Evolutionary conservation across 495 filamentous ascomycete genomes (phyloP).

Genomic region (Hypoxylon intermedium): DNA sequence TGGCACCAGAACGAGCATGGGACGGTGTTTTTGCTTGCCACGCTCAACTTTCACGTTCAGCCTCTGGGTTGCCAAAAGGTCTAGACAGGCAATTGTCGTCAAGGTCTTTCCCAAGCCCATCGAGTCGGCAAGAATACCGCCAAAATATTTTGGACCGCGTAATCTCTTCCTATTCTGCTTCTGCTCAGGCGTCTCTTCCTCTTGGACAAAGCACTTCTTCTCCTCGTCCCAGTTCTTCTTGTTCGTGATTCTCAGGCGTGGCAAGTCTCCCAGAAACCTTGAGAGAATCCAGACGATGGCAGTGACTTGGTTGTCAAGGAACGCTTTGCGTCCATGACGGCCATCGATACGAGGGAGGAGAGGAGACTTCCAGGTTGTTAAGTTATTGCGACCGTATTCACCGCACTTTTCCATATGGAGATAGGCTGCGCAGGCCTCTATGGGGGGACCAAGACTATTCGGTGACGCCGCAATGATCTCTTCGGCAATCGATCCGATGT

Average conservation of each 20-base stretch:
- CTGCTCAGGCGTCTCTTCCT: background rate
- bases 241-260: constrained; percentile 14
- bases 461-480: constrained; percentile 24
- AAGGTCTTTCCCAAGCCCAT: constrained; percentile 96
- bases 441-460: constrained; percentile 36
- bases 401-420: constrained; percentile 35
- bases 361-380: constrained; percentile 29
- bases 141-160: constrained; percentile 46
- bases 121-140: constrained; percentile 88
- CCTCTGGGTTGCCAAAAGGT: constrained; percentile 30
- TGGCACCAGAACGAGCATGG: constrained; percentile 32
- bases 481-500: constrained; percentile 11
- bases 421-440: constrained; percentile 28
- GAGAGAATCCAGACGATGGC: constrained; percentile 39
- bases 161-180: constrained; percentile 15
- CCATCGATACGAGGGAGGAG: constrained; percentile 29
- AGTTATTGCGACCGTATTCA: constrained; percentile 29
- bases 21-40: constrained; percentile 17
- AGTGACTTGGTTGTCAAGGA: constrained; percentile 37
- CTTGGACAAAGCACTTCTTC: background rate
- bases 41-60: constrained; percentile 11
- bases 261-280: constrained; percentile 31
- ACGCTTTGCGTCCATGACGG: constrained; percentile 18
- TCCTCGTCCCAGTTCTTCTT: background rate
- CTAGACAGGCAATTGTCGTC: constrained; percentile 28